Evolutionary conservation across 2,329 filamentous ascomycete genomes (phyloP).

Genomic region (Hymenoscyphus repandus): DNA sequence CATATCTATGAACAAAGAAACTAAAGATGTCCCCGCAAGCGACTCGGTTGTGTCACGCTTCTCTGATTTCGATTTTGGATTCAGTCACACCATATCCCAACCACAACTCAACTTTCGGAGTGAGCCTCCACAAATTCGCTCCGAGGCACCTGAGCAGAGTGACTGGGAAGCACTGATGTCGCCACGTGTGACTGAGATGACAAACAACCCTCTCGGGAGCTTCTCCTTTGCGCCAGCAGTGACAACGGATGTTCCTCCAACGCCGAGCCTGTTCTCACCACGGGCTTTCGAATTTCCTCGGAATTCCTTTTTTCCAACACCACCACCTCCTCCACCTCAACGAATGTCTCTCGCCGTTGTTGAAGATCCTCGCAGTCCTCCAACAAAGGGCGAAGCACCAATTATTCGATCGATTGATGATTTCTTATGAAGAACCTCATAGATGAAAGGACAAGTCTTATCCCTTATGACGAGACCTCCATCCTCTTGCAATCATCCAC

Average conservation of each 20-base stretch:
- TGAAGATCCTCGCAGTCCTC: constrained; percentile 68
- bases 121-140: constrained; percentile 3
- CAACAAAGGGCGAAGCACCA: constrained; percentile 66
- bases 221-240: constrained; percentile 19
- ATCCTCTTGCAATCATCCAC: neutral
- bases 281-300: constrained; percentile 68
- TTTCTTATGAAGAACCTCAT: constrained; percentile 48
- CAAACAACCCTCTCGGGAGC: constrained; percentile 24
- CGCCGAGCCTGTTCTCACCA: constrained; percentile 52
- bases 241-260: constrained; percentile 18
- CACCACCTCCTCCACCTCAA: constrained; percentile 34
- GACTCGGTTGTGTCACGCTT: constrained; percentile 19
- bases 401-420: constrained; percentile 77
- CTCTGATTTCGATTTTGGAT: constrained; percentile 28
- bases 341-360: constrained; percentile 22
- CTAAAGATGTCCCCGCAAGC: constrained; percentile 8
- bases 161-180: constrained; percentile 30
- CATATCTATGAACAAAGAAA: constrained; percentile 10
- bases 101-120: constrained; percentile 1
- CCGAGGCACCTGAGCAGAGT: constrained; percentile 6
- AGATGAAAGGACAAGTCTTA: neutral
- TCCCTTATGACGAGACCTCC: neutral
- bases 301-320: constrained; percentile 52
- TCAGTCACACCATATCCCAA: constrained; percentile 11
- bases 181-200: constrained; percentile 30